Evolutionary conservation across 495 filamentous ascomycete species (phyloP), one percentile per base, ranked within the genome.

Genomic region (Lentithecium fluviatile): DNA sequence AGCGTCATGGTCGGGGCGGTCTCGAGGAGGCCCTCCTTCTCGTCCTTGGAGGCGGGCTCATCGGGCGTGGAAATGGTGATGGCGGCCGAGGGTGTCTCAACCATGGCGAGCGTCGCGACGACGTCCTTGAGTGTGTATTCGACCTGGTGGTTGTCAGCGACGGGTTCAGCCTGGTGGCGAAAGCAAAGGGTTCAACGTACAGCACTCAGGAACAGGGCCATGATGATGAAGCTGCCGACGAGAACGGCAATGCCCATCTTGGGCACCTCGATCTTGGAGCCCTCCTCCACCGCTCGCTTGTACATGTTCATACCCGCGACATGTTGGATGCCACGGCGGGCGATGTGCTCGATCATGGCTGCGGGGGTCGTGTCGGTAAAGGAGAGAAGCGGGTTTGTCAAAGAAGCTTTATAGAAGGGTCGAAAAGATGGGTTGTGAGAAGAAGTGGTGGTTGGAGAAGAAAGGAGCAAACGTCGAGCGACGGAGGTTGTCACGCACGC

Each of bases 21-120:
- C 32, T 71, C 65, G 50, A 68, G 66, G 25, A 72, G 60, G 8
- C 40, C 45, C 49, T 70, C 64, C 49, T 75, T 75, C 56, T 60
- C 64, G 34, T 68, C 65, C n/a, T 65, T 56, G 17, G 69, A 64
- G 20, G 73, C 73, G 24, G 67, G 11, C 58, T 78, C 74, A 60
- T 36, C 58, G 59, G 42, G 51, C 17, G 57, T 25, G 11, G 42
- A 46, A 38, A 82, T 74, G 59, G 81, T 82, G 62, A 83, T 77
- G 51, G 82, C 77, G 11, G 83, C 79, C 59, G 82, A 81, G 32
- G 85, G 76, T 50, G 79, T 79, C 71, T 89, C 86, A 58, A 89
- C 73, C 56, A 80, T 79, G 47, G 84, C 79, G 17, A 89, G 75
- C 10, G 82, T 83, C 5, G 79, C 74, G 17, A 88, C 75, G 21